phyloP scores from a whole-genome alignment of 169 alveolate species.

The Plasmodium blacklocki region DNA sequence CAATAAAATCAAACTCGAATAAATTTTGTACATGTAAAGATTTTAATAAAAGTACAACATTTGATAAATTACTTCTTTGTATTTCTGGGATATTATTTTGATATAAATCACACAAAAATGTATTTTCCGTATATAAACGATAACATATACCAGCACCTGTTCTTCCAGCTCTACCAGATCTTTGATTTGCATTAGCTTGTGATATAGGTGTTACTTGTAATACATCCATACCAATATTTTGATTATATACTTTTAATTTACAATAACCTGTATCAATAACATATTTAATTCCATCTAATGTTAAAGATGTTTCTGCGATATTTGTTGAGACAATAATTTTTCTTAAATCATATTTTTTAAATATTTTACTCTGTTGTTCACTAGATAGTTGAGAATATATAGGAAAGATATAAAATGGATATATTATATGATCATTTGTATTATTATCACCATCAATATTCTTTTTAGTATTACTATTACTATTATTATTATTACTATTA shows the following conservation, averaged over 20 bases:
- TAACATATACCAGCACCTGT: slow-evolving; percentile 99
- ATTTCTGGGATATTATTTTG: slow-evolving; percentile 99
- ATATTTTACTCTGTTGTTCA: slow-evolving; percentile 94
- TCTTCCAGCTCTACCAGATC: slow-evolving; percentile 99
- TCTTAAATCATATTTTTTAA: slow-evolving; percentile 84
- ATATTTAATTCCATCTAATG: slow-evolving; percentile 98
- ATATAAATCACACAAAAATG: slow-evolving; percentile 95
- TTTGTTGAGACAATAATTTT: slow-evolving; percentile 99
- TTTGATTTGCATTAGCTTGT: slow-evolving; percentile 99
- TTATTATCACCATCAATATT: slow-evolving; percentile 26
- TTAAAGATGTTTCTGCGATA: slow-evolving; percentile 99
- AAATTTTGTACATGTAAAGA: slow-evolving; percentile 96
- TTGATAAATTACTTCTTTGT: slow-evolving; percentile 98
- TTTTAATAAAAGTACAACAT: slow-evolving; percentile 98
- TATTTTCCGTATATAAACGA: slow-evolving; percentile 98
- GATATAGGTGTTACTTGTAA: slow-evolving; percentile 99
- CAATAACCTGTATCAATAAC: slow-evolving; percentile 99
- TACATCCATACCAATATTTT: slow-evolving; percentile 99
- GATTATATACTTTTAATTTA: slow-evolving; percentile 98
- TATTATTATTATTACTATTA: slow-evolving; percentile 4
- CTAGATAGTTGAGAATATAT: slow-evolving; percentile 98
- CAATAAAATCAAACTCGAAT: slow-evolving; percentile 99
- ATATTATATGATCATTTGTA: slow-evolving; percentile 72
- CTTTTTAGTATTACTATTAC: slow-evolving; percentile 12
- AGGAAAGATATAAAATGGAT: slow-evolving; percentile 95